Base-by-base conservation (phyloP, 257 asterid genomes). In the Coffea canephora region DNA sequence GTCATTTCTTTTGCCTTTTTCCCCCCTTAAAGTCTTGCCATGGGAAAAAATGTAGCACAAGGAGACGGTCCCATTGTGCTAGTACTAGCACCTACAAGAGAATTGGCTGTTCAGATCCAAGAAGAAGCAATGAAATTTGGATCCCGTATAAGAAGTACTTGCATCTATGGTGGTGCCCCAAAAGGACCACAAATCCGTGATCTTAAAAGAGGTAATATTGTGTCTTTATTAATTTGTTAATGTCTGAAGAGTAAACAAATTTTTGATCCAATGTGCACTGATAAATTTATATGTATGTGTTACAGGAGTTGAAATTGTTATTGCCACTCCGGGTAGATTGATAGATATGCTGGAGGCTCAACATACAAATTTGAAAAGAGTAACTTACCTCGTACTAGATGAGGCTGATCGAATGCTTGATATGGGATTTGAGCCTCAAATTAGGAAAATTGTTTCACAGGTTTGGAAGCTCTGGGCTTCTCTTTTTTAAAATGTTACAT, bases 381-480 rank as follows among this genome's bases (percentile, higher is more conserved):
- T 94, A 74, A 94, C 98, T 19, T 94, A 94, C 82, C 96, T 94
- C 66, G 98, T 94, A 76, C 80, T 94, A 83, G 98, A 94, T 64
- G 98, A 94, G 90, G 98, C 98, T 82, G 98, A 92, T 82, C 96
- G 98, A 71, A 92, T 94, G 98, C 89, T 92, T 54, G 98, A 94
- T 89, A 94, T 94, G 97, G 98, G 98, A 46, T 94, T 94, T 90
- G 97, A 94, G 89, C 98, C 98, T 78, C 98, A 94, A 87, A 94
- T 92, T 82, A 88, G 97, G 85, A 92, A 94, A 93, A 85, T 94
- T 79, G 70, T 92, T 83, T 88, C 97, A 76, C 97, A 94, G 92
- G 98, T 87, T 76, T 82, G 77, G 46, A 75, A 67, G 46, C 3
- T 78, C 18, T 67, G 2, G n/a, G n/a, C 12, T 21, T 46, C 16